Evolutionary conservation across 1,284 basidiomycete genomes (phyloP).

Genomic region (Ustilago loliicola): DNA sequence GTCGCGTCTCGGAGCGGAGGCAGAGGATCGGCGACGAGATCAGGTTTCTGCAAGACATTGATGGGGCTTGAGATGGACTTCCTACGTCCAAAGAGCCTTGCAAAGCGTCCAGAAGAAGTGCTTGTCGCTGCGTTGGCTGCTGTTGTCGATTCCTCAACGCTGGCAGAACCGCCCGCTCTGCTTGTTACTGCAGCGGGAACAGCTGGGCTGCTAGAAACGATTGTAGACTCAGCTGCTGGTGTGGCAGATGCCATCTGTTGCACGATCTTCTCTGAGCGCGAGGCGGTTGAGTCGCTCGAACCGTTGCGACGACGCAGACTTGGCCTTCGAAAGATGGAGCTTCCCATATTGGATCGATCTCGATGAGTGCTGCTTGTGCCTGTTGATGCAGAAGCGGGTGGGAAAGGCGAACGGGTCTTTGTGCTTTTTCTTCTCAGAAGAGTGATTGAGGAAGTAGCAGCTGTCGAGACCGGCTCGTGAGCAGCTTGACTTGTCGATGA

Average conservation of each 20-base stretch:
- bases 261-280: slow-evolving; percentile 7
- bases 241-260: not conserved
- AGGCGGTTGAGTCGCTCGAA: slow-evolving; percentile 25
- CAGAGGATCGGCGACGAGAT: slow-evolving; percentile 21
- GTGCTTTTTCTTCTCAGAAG: slow-evolving; percentile 25
- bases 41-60: slow-evolving; percentile 11
- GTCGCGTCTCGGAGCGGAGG: slow-evolving; percentile 21
- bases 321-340: slow-evolving; percentile 29
- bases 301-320: slow-evolving; percentile 41
- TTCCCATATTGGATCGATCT: slow-evolving; percentile 34
- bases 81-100: slow-evolving; percentile 36
- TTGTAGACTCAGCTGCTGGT: not conserved
- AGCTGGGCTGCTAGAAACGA: not conserved
- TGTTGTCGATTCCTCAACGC: not conserved
- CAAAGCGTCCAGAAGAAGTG: slow-evolving; percentile 18
- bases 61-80: slow-evolving; percentile 35
- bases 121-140: not conserved
- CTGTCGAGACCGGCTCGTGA: not conserved
- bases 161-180: not conserved
- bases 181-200: slow-evolving; percentile 5
- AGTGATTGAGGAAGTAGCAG: slow-evolving; percentile 3
- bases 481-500: not conserved
- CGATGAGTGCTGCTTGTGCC: slow-evolving; percentile 34
- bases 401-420: slow-evolving; percentile 22
- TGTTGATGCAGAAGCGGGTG: slow-evolving; percentile 43